Conservation (phyloP, 495 filamentous ascomycete species). For the Penicillium crystallinum region DNA sequence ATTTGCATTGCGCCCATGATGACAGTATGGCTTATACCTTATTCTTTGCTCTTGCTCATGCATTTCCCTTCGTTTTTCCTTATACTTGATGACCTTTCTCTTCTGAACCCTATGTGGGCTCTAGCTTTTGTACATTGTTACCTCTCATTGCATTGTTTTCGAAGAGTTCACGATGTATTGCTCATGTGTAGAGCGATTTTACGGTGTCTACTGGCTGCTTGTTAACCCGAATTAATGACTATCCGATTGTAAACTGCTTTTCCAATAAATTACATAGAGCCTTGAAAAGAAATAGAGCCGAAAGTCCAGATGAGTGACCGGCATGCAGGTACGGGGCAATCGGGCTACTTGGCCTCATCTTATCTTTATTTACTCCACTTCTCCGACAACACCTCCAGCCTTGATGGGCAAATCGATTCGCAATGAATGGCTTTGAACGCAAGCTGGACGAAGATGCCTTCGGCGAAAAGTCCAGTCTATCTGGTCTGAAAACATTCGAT, state of each 20-base stretch:
- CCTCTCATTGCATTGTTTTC: conserved; percentile 23
- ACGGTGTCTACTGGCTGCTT: background rate
- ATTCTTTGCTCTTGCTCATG: conserved; percentile 16
- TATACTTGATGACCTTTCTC: conserved; percentile 19
- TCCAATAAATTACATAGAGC: background rate
- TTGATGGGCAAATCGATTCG: conserved; percentile 21
- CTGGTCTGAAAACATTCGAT: conserved; percentile 79
- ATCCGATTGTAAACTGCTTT: background rate
- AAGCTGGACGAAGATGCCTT: conserved; percentile 76
- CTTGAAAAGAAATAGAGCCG: background rate
- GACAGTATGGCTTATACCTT: conserved; percentile 19
- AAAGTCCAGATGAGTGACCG: background rate
- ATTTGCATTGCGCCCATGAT: conserved; percentile 37
- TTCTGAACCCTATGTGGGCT: conserved; percentile 9
- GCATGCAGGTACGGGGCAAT: conserved; percentile 5
- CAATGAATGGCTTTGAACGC: conserved; percentile 68
- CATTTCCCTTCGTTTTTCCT: conserved; percentile 18
- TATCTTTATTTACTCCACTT: conserved; percentile 21
- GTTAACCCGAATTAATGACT: conserved; percentile 6
- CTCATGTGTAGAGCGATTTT: conserved; percentile 12
- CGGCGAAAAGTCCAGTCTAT: conserved; percentile 59
- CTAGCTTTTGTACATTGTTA: conserved; percentile 27
- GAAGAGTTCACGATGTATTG: conserved; percentile 14
- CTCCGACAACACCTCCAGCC: conserved; percentile 12
- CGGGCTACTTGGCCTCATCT: conserved; percentile 40